Evolutionary conservation across 139 green algal genomes (phyloP).

Genomic region (Chlamydomonas schloesseri): DNA sequence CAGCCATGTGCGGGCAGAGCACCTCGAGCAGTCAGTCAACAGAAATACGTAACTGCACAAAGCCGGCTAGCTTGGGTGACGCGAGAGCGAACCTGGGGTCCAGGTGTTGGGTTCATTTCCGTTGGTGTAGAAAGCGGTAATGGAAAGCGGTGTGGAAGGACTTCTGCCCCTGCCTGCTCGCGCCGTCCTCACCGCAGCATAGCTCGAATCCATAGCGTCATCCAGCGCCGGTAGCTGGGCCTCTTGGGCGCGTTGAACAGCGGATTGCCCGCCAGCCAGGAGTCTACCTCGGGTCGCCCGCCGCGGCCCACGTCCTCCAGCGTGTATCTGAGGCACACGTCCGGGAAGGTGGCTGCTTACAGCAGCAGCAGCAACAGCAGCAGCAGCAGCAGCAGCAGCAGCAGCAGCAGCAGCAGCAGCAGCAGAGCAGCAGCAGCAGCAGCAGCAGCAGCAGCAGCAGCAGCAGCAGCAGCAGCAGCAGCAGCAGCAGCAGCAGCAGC

Average conservation of each 20-base stretch:
- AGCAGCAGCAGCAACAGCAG: constrained; percentile 65
- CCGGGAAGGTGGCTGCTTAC: background rate
- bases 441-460: constrained; percentile 65
- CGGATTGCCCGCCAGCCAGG: constrained; percentile 11
- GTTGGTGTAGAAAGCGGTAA: no score
- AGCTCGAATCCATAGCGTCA: constrained; percentile 79
- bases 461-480: background rate
- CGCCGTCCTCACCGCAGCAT: constrained; percentile 64
- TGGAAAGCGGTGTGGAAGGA: no score
- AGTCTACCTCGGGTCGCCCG: background rate
- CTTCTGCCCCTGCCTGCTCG: no score
- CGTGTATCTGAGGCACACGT: constrained; percentile 54
- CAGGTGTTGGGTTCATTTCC: no score
- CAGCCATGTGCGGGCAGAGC: no score
- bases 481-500: no score
- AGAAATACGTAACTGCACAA: no score
- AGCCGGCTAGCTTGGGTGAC: no score
- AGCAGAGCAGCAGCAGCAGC: no score
- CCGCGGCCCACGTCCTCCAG: constrained; percentile 21
- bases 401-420: no score
- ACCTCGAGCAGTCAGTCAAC: no score
- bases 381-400: background rate
- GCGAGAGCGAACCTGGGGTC: no score
- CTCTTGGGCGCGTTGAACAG: constrained; percentile 7
- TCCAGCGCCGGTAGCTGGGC: constrained; percentile 80